A percentile compares a stretch with the other conserved stretches of the same genome.
phyloP scores from a whole-genome alignment of 768 basidiomycete genomes.

The Leccinum truebloodii region DNA sequence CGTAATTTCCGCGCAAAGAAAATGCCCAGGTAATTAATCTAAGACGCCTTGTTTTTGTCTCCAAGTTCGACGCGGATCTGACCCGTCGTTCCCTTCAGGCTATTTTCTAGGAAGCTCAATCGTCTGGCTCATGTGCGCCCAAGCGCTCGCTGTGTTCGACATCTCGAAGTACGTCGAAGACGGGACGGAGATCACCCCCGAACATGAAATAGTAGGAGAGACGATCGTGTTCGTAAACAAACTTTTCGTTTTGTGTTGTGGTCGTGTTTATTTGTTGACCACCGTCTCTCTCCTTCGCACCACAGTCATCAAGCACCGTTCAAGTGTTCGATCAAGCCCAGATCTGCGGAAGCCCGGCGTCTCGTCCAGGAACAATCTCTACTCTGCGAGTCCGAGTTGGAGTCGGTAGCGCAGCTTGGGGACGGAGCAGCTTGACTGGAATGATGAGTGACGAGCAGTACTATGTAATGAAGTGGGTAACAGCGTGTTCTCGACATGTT shows the following conservation, averaged over 20 bases:
- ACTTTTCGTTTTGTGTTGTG: not conserved
- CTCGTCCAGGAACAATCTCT: slow-evolving; percentile 1
- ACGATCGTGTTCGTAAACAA: slow-evolving; percentile 8
- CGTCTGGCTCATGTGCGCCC: slow-evolving; percentile 29
- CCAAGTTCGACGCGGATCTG: not conserved
- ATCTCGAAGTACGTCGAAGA: slow-evolving; percentile 38
- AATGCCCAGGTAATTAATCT: not conserved
- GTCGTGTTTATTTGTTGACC: not conserved
- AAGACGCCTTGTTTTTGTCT: not conserved
- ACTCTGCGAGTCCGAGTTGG: not conserved
- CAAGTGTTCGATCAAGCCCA: not conserved
- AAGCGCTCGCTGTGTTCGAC: slow-evolving; percentile 45
- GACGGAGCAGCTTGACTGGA: too few relatives aligned
- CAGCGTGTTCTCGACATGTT: too few relatives aligned
- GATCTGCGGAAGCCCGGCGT: not conserved
- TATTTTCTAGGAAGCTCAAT: slow-evolving; percentile 27
- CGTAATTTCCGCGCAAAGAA: not conserved
- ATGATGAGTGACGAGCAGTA: too few relatives aligned
- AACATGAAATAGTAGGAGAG: slow-evolving; percentile 35
- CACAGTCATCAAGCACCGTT: not conserved
- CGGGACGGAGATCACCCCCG: slow-evolving; percentile 45
- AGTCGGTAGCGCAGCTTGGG: too few relatives aligned
- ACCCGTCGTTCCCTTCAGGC: not conserved
- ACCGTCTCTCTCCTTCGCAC: not conserved
- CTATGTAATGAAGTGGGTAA: too few relatives aligned